phyloP scores from a whole-genome alignment of 768 basidiomycete species.

The Tricholoma sp. region DNA sequence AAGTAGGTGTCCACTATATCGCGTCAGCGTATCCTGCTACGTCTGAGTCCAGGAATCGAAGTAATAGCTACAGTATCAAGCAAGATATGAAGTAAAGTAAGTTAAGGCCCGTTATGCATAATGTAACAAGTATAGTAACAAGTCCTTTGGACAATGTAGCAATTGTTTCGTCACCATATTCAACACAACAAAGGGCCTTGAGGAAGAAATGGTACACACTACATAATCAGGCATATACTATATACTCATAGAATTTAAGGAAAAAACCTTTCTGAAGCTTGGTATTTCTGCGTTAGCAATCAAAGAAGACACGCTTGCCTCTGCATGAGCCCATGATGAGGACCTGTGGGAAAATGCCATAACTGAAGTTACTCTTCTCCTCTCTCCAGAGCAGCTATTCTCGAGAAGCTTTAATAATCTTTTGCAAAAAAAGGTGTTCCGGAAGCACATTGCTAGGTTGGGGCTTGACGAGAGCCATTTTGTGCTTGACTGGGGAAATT shows the following conservation, averaged over 20 bases:
- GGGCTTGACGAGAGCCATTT: constrained; percentile 24
- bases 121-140: too few relatives aligned
- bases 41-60: too few relatives aligned
- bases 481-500: constrained; percentile 16
- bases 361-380: constrained; percentile 9
- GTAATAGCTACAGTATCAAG: too few relatives aligned
- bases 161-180: too few relatives aligned
- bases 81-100: too few relatives aligned
- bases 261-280: constrained; percentile 1
- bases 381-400: not conserved
- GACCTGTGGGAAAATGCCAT: constrained; percentile 14
- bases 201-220: constrained; percentile 15
- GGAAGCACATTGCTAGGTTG: constrained; percentile 13
- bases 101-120: too few relatives aligned
- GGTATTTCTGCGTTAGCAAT: constrained; percentile 17
- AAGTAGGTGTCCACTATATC: too few relatives aligned
- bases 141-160: too few relatives aligned
- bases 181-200: not conserved
- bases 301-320: constrained; percentile 14
- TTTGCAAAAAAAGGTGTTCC: constrained; percentile 12
- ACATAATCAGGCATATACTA: not conserved
- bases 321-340: not conserved
- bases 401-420: constrained; percentile 2
- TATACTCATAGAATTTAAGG: not conserved
- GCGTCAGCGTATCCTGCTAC: too few relatives aligned